Base-by-base conservation (phyloP, 768 basidiomycete genomes). In the Xerocomus potaroensis region DNA sequence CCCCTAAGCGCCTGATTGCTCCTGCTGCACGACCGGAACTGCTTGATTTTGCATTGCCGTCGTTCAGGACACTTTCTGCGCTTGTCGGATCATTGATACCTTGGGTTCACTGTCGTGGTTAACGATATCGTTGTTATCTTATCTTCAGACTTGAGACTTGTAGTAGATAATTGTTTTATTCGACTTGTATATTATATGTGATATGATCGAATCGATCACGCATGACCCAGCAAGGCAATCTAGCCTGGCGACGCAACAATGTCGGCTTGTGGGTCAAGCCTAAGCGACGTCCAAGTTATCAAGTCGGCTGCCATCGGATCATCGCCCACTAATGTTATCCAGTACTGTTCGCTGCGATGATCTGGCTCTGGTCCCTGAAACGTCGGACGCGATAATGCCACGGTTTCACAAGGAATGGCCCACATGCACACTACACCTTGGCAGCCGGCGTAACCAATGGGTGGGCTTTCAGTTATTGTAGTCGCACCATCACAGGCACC, bases 71-170 rank as follows among this genome's bases (percentile, higher is more conserved):
- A 31, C 38, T 66, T n/a, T 67, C 66, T 7, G 50, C 53, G 27
- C 61, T 68, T 4, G 59, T 66, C 33, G 64, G 62, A 18, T 60
- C 62, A 3, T 16, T 68, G 43, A 60, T 66, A 53, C 58, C 62
- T 3, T 66, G 64, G 64, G 47, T 62, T 19, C 57, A 52, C 19
- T 66, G 48, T n/a, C 38, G 16, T 39, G 24, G 24, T n/a, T 39
- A 39, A 15, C 14, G 8, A n/a, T 15, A 8, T 14, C 30, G 30
- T 14, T 7, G 14, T 6, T 8, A 11, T 18, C 2, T 34, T 34
- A 6, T n/a, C 5, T 18, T 19, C 34, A 8, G n/a, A n/a, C n/a
- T n/a, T n/a, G n/a, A n/a, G n/a, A n/a, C n/a, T n/a, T n/a, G n/a
- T n/a, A n/a, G n/a, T n/a, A n/a, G n/a, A n/a, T n/a, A n/a, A n/a